Percentiles rank a stretch among this genome's conserved stretches.
phyloP scores from a whole-genome alignment of 2,329 filamentous ascomycete genomes.

The Beauveria caledonica region DNA sequence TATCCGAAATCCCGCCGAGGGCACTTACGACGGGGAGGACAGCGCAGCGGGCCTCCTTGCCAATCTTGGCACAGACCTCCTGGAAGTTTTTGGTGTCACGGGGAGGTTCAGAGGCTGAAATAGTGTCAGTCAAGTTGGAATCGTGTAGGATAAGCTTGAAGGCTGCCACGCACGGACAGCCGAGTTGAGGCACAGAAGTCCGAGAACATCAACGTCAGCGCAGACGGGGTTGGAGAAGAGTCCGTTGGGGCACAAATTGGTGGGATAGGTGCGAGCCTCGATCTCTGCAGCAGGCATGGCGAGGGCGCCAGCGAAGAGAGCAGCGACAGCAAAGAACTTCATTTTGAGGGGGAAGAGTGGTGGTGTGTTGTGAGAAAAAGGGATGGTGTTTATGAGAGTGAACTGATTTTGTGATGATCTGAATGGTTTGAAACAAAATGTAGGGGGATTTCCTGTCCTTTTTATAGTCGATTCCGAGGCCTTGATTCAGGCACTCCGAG shows the following conservation, averaged over 20 bases:
- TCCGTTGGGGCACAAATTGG: not conserved
- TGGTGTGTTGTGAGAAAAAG: not conserved
- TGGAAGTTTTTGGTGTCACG: not conserved
- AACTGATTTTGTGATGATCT: not conserved
- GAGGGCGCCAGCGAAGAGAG: conserved; percentile 14
- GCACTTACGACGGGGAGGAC: not conserved
- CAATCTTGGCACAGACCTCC: not conserved
- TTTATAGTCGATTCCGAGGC: not conserved
- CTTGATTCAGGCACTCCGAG: not conserved
- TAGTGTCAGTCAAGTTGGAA: not conserved
- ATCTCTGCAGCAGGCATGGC: conserved; percentile 13
- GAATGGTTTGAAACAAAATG: not conserved
- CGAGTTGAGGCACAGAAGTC: conserved; percentile 10
- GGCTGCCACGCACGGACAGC: not conserved
- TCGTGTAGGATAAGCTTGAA: too few species aligned
- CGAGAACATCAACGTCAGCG: conserved; percentile 13
- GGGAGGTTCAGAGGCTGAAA: not conserved
- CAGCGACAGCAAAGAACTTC: conserved; percentile 15
- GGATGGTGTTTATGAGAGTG: not conserved
- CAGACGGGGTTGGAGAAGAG: conserved; percentile 14
- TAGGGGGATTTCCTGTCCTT: not conserved
- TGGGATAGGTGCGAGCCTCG: not conserved
- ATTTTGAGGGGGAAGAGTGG: conserved; percentile 12
- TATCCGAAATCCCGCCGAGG: too few species aligned
- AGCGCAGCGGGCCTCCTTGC: conserved; percentile 8